phyloP scores from a whole-genome alignment of 805 yeast species.

The Soucietia sequanensis region DNA sequence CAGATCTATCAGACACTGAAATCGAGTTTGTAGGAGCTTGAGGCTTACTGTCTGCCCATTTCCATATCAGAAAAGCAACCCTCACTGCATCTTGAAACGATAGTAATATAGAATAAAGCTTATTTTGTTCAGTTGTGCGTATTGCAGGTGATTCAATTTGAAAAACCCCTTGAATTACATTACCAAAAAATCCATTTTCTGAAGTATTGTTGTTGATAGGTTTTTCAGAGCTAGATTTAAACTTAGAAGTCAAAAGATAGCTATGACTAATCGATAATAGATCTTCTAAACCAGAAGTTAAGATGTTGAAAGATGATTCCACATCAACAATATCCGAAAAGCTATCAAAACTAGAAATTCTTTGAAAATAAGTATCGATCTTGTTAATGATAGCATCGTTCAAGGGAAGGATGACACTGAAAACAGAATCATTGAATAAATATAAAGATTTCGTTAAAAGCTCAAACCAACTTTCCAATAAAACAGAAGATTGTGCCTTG shows the following conservation, averaged over 20 bases:
- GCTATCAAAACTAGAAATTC: slow-evolving; percentile 15
- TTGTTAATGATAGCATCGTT: slow-evolving; percentile 50
- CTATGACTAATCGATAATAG: slow-evolving; percentile 59
- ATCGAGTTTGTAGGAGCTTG: slow-evolving; percentile 1
- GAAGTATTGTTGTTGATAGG: slow-evolving; percentile 2
- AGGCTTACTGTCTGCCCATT: slow-evolving; percentile 53
- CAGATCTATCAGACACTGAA: slow-evolving; percentile 21
- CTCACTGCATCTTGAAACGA: slow-evolving; percentile 61
- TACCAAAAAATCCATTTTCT: slow-evolving; percentile 59
- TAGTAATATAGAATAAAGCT: slow-evolving; percentile 54
- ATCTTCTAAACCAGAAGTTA: slow-evolving; percentile 63
- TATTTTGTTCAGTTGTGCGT: slow-evolving; percentile 49
- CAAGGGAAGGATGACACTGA: slow-evolving; percentile 54
- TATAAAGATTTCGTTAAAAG: slow-evolving; percentile 52
- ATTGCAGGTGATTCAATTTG: slow-evolving; percentile 64
- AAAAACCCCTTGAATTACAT: slow-evolving; percentile 76
- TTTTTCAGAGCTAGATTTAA: slow-evolving; percentile 15
- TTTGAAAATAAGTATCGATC: slow-evolving; percentile 30
- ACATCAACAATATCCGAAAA: slow-evolving; percentile 25
- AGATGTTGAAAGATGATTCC: slow-evolving; percentile 45
- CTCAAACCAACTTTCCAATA: slow-evolving; percentile 47
- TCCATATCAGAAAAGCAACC: slow-evolving; percentile 66
- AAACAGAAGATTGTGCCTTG: slow-evolving; percentile 40
- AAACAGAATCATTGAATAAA: slow-evolving; percentile 50
- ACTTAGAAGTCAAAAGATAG: slow-evolving; percentile 40